These are phyloP conservation scores for Metarhizium guizhouense DNA, from an alignment of 2,329 filamentous ascomycete genomes.

Conservation along the genomic window DNA sequence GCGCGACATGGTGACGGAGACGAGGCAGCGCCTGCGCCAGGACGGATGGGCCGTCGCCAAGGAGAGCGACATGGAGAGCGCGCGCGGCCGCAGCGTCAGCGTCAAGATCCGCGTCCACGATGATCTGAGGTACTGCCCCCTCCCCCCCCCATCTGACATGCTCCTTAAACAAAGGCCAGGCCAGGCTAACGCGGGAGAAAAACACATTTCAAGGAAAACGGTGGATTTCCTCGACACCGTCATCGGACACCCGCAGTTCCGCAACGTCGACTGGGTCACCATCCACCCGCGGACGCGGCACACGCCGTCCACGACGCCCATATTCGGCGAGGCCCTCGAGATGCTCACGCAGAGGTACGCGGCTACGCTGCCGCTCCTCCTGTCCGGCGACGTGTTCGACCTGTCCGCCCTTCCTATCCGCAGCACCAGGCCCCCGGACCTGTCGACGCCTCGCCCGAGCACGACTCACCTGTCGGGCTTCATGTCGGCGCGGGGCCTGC, in stretches of 20 bases:
- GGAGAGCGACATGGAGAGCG: slow-evolving; percentile 32
- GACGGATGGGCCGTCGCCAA: slow-evolving; percentile 45
- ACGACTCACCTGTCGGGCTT: slow-evolving; percentile 49
- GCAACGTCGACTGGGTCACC: slow-evolving; percentile 58
- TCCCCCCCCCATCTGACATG: background rate
- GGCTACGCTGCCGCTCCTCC: slow-evolving; percentile 49
- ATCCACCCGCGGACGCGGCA: slow-evolving; percentile 57
- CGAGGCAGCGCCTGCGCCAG: slow-evolving; percentile 38
- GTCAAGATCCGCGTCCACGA: slow-evolving; percentile 63
- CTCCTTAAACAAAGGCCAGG: too few relatives aligned
- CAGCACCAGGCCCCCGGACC: slow-evolving; percentile 27
- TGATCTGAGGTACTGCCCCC: slow-evolving; percentile 40
- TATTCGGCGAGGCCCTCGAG: slow-evolving; percentile 52
- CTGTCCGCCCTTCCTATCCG: slow-evolving; percentile 30
- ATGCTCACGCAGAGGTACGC: slow-evolving; percentile 44
- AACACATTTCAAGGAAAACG: slow-evolving; percentile 30
- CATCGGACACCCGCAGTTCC: slow-evolving; percentile 39
- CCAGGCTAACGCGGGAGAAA: background rate
- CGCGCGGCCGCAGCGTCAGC: slow-evolving; percentile 49
- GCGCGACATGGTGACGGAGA: slow-evolving; percentile 53
- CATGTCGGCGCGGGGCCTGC: slow-evolving; percentile 61
- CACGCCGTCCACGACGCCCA: slow-evolving; percentile 53
- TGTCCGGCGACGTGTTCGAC: slow-evolving; percentile 62
- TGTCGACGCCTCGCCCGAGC: slow-evolving; percentile 17
- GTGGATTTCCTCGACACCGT: slow-evolving; percentile 56